Evolutionary conservation across 768 basidiomycete genomes (phyloP), one percentile per base, ranked within the genome.

Genomic region (Strobilomyces confusus): DNA sequence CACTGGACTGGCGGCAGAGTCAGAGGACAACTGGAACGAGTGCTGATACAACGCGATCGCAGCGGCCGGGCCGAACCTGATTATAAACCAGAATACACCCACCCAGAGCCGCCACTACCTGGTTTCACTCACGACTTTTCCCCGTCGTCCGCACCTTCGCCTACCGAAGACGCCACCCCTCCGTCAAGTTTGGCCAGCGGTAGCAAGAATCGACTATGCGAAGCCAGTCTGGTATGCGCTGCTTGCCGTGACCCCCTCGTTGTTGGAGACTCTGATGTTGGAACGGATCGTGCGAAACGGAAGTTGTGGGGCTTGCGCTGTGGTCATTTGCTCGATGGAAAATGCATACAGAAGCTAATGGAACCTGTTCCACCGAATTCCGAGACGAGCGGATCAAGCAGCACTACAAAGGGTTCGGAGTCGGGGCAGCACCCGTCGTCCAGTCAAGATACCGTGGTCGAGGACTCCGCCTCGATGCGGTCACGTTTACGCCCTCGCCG

Each of bases 281-380:
- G 72, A 15, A 69, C 74, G 42, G 82, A 80, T 33, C 73, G 70
- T 37, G 71, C 71, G 37, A 69, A 68, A 34, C 72, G 76, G 49
- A 77, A 79, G 40, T 69, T 91, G 9, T 91, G 87, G 89, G 82
- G 78, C 2, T 69, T 92, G 55, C 74, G 86, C 37, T 92, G 89
- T 48, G 89, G 89, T 0, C 89, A 92, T 63, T 67, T 92, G 60
- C 75, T 91, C 0, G 89, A 91, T 58, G 89, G 87, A 45, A 87
- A 85, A 65, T 92, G 89, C 58, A 68, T 86, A 2, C 77, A 77
- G 55, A 73, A 77, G 57, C 58, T 91, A 45, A 82, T 84, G 64
- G 68, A 72, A 33, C 86, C 81, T 2, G 45, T 36, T 34, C 60
- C 57, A 40, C 42, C 54, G 11, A 47, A 38, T 51, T 23, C 54